Percentiles rank a stretch among this genome's conserved stretches.
These are phyloP conservation scores for Fusarium torreyae DNA, from an alignment of 2,329 filamentous ascomycete species.

Conservation along the genomic window DNA sequence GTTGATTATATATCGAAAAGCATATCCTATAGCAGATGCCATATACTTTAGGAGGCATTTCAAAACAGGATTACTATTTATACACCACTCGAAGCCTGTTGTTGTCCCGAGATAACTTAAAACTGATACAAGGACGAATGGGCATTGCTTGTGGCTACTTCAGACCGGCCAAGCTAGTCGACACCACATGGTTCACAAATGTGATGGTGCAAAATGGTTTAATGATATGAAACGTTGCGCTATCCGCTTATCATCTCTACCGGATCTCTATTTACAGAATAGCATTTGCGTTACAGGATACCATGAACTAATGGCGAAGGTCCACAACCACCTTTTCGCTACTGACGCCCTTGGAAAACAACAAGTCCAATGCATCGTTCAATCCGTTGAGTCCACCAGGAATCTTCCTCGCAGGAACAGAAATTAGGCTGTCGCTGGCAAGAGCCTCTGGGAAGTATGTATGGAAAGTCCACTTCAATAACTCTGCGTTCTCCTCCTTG, in stretches of 20 bases:
- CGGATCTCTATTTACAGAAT: not conserved
- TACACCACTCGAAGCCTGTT: too few relatives aligned
- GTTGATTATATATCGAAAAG: too few relatives aligned
- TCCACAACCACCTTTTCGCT: conserved; percentile 42
- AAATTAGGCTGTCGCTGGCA: conserved; percentile 15
- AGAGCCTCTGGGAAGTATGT: conserved; percentile 37
- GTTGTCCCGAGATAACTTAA: too few relatives aligned
- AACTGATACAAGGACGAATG: too few relatives aligned
- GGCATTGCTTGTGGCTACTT: too few relatives aligned
- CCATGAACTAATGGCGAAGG: conserved; percentile 8
- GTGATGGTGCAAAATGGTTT: too few relatives aligned
- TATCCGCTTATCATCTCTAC: not conserved
- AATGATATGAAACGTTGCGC: too few relatives aligned
- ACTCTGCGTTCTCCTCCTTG: conserved; percentile 32
- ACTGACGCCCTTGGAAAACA: conserved; percentile 37
- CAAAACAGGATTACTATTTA: too few relatives aligned
- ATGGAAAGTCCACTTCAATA: conserved; percentile 35
- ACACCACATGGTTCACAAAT: too few relatives aligned
- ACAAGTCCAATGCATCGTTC: conserved; percentile 26
- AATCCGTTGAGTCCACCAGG: conserved; percentile 33
- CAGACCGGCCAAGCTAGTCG: too few relatives aligned
- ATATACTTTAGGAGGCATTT: too few relatives aligned
- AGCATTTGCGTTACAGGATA: not conserved
- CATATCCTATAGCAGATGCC: too few relatives aligned
- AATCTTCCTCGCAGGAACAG: conserved; percentile 31